Evolutionary conservation across 305 asterid species (phyloP), one percentile per base, ranked within the genome.

Genomic region (Stenogyne calaminthoides): DNA sequence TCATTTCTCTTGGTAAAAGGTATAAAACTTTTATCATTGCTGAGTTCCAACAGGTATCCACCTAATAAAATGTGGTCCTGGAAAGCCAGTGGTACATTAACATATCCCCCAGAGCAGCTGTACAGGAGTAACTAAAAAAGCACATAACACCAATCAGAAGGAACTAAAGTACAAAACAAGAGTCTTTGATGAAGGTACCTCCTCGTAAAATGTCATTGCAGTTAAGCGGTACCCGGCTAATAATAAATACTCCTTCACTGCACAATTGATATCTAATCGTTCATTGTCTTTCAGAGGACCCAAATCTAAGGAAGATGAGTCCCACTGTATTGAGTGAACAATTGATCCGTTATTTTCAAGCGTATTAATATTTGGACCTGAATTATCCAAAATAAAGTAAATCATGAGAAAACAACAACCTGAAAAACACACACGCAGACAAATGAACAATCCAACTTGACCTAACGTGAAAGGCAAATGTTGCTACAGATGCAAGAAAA

Each of bases 131-230:
- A 71, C 75, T 61, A 51, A 52, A 71, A 59, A 51, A 40, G 56
- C 59, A 57, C 52, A 66, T 32, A 60, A n/a, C 51, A 77, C 62
- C 12, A 39, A 60, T 74, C 69, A 64, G 19, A 70, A 73, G 77
- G 71, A 80, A 68, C 56, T 6, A 15, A 49, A 49, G 56, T 49
- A 49, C 67, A 62, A 74, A 69, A 60, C 39, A 71, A 73, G 64
- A 65, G 62, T 40, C 56, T 15, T 66, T 19, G 64, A 60, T 64
- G 59, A 70, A 74, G 54, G 57, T 84, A 95, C 99, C 99, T 95
- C 99, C 84, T 95, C 99, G 69, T 88, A 89, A 83, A 95, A 93
- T 81, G 99, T 95, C 99, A 95, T 95, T 59, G 99, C 97, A 64
- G 97, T 91, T 83, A 95, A 87, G 67, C 99, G 98, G 71, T 95